These are phyloP conservation scores for Diaporthe amygdali DNA, from an alignment of 2,329 filamentous ascomycete genomes.

Conservation along the genomic window DNA sequence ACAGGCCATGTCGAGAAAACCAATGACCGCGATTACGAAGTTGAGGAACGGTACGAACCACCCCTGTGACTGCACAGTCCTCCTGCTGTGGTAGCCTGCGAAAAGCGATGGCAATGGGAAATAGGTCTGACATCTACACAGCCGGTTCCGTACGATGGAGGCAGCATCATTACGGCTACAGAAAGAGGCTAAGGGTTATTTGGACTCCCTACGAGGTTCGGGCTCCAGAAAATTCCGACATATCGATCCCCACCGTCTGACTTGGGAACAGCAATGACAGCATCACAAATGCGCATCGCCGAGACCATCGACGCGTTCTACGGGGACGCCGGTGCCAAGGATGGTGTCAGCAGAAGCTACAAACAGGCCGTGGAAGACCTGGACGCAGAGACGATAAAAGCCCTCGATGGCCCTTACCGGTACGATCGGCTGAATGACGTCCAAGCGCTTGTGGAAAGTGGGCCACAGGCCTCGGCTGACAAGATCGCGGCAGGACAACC, in stretches of 20 bases:
- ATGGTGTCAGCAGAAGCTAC: slow-evolving; percentile 95
- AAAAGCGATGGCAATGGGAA: no score
- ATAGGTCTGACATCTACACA: slow-evolving; percentile 39
- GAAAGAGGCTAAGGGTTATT: slow-evolving; percentile 97
- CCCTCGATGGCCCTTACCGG: slow-evolving; percentile 93
- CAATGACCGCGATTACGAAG: slow-evolving; percentile 97
- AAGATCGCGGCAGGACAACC: slow-evolving; percentile 65
- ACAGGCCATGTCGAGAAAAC: slow-evolving; percentile 95
- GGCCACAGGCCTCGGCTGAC: slow-evolving; percentile 25
- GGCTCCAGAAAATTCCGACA: background rate
- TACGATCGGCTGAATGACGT: slow-evolving; percentile 38
- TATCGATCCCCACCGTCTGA: background rate
- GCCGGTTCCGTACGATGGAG: slow-evolving; percentile 97
- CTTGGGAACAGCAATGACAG: slow-evolving; percentile 80
- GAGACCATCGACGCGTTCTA: slow-evolving; percentile 99
- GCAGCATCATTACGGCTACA: slow-evolving; percentile 89
- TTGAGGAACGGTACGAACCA: slow-evolving; percentile 77
- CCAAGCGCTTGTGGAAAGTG: background rate
- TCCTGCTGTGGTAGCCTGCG: background rate
- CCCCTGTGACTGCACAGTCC: background rate
- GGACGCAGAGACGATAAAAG: slow-evolving; percentile 98
- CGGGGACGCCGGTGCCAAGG: slow-evolving; percentile 90
- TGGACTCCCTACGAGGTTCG: slow-evolving; percentile 89
- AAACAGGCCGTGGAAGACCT: slow-evolving; percentile 98
- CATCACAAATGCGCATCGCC: slow-evolving; percentile 98